Conservation (phyloP, 2,329 filamentous ascomycete species). For the Pseudogymnoascus pannorum region DNA sequence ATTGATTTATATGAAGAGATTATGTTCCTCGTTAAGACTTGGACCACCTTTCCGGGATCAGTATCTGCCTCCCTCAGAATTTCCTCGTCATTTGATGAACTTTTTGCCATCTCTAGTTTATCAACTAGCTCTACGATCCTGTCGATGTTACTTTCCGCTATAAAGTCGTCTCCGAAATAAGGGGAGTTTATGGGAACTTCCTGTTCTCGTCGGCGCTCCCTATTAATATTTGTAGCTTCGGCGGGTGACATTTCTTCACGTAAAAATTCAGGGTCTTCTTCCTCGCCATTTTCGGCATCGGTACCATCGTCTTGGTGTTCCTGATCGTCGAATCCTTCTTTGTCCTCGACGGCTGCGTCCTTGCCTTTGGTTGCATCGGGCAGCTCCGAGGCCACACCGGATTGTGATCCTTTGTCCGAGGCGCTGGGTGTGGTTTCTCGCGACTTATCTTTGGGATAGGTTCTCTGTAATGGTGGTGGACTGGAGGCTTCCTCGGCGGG, state of each 20-base stretch:
- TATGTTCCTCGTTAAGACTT: neutral
- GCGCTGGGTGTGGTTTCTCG: neutral
- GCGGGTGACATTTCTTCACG: neutral
- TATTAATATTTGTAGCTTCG: neutral
- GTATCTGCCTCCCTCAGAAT: neutral
- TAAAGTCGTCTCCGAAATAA: neutral
- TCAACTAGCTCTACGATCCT: neutral
- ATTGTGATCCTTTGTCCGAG: neutral
- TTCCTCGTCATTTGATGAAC: neutral
- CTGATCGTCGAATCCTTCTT: neutral
- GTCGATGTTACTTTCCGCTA: neutral
- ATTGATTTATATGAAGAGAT: neutral
- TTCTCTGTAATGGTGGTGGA: neutral
- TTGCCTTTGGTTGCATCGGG: neutral
- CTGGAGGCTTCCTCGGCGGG: neutral
- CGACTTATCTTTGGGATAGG: neutral
- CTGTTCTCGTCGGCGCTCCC: neutral
- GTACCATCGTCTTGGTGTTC: slow-evolving; percentile 8
- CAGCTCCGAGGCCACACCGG: neutral
- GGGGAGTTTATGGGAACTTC: neutral
- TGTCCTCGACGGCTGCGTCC: neutral
- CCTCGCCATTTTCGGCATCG: neutral
- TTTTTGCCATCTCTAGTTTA: neutral
- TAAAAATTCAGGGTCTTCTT: neutral
- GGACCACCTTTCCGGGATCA: neutral